Percentiles rank a stretch among this genome's conserved stretches.
Conservation (phyloP, 2,329 filamentous ascomycete species). For the Dichotomopilus funicola region DNA sequence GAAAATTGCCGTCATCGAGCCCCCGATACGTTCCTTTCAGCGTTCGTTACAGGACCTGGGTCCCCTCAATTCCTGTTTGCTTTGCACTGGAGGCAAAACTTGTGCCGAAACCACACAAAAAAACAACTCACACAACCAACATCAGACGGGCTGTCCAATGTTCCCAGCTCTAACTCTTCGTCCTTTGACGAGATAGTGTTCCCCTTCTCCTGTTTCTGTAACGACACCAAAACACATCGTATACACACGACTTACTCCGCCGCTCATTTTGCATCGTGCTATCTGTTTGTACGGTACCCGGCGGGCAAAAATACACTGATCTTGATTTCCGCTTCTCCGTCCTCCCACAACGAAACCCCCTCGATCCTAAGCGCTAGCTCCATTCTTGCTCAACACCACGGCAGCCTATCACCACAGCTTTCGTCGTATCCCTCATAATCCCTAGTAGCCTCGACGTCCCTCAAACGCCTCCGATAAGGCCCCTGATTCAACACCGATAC, state of each 20-base stretch:
- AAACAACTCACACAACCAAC: background rate
- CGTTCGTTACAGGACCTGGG: background rate
- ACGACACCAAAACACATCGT: background rate
- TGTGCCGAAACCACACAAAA: slow-evolving; percentile 9
- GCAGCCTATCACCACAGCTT: too few relatives aligned
- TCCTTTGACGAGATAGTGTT: slow-evolving; percentile 15
- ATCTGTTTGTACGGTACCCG: slow-evolving; percentile 8
- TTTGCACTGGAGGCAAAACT: background rate
- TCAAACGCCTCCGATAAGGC: background rate
- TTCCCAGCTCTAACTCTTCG: slow-evolving; percentile 14
- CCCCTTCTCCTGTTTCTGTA: background rate
- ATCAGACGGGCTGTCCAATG: slow-evolving; percentile 13
- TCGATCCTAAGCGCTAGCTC: too few relatives aligned
- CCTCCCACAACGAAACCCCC: too few relatives aligned
- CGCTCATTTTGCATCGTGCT: slow-evolving; percentile 20
- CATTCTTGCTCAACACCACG: too few relatives aligned
- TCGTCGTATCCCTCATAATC: background rate
- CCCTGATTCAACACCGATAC: slow-evolving; percentile 2
- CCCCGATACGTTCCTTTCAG: slow-evolving; percentile 6
- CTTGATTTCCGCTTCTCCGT: slow-evolving; percentile 2
- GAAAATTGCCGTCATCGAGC: slow-evolving; percentile 25
- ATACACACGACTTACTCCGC: slow-evolving; percentile 23
- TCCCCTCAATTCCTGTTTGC: slow-evolving; percentile 4
- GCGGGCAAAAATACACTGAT: slow-evolving; percentile 4
- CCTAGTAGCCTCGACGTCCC: background rate